Conservation (phyloP, 495 filamentous ascomycete genomes). For the Lasiosphaeria hispida region DNA sequence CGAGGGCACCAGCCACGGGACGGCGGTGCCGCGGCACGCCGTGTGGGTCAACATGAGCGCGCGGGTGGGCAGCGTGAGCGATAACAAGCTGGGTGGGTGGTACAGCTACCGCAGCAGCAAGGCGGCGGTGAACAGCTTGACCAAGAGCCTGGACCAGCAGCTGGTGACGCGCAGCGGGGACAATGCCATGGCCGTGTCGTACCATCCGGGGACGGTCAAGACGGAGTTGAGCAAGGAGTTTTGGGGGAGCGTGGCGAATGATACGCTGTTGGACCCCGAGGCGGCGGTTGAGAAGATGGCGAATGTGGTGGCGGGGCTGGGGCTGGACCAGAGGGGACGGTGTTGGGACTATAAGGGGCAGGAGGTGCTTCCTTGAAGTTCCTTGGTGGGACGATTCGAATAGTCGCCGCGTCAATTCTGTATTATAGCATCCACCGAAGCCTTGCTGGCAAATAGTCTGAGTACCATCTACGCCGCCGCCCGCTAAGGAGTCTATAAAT, state of each 20-base stretch:
- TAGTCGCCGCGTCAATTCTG: not conserved
- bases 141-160: constrained; percentile 72
- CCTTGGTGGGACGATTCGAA: not conserved
- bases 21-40: constrained; percentile 40
- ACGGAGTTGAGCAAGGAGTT: constrained; percentile 71
- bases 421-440: not conserved
- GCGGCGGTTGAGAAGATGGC: constrained; percentile 61
- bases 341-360: constrained; percentile 79
- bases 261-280: constrained; percentile 60
- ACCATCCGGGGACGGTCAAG: constrained; percentile 82
- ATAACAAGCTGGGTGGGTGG: constrained; percentile 70
- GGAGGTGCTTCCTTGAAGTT: constrained; percentile 59
- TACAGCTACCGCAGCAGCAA: constrained; percentile 76
- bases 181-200: constrained; percentile 62
- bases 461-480: not conserved
- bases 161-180: constrained; percentile 52
- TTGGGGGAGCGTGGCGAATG: constrained; percentile 58
- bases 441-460: not conserved
- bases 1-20: not conserved
- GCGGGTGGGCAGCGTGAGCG: constrained; percentile 69
- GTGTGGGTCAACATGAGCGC: constrained; percentile 71
- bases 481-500: not conserved
- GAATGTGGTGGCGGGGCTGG: constrained; percentile 50
- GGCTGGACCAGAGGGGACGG: constrained; percentile 55
- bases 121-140: constrained; percentile 65